Evolutionary conservation across 1,284 basidiomycete species (phyloP), one percentile per base, ranked within the genome.

Genomic region (Phellinidium pouzarii): DNA sequence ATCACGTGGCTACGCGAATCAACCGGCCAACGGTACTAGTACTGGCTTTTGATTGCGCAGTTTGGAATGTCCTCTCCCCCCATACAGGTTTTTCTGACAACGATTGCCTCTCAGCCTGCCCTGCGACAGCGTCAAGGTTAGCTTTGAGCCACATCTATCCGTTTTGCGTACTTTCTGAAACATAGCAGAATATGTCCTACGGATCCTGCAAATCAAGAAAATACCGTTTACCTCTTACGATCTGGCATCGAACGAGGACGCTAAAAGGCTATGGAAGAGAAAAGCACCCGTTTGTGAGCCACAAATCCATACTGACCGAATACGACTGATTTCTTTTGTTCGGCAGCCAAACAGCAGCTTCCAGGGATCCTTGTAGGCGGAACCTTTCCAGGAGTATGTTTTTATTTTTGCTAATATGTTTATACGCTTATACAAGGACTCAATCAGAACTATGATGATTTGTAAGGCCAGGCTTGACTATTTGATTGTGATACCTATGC

Each of bases 131-230:
- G 84, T 20, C 87, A 90, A 74, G 82, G 82, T 80, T 36, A 50
- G 62, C 63, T 65, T 64, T 68, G 29, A 36, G 44, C 34, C 36
- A 44, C 3, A 51, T 26, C 22, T 14, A n/a, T 34, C 31, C 22
- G 50, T 17, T 25, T 2, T n/a, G 23, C 11, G 14, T n/a, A 23
- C 12, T 4, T 19, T 44, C 38, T 25, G 12, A 52, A 42, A 37
- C 48, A 25, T 34, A 23, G 49, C 63, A 87, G 84, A 87, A 62
- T 85, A 84, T 61, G 69, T 90, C 43, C 66, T 90, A 49, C 80
- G 87, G 41, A 84, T 83, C 55, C 70, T 90, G 54, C 87, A 90
- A 67, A 80, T 83, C 64, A 88, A 88, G 77, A 90, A 87, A 70
- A 85, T 90, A 52, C 74, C 79, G 4, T 91, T 84, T 68, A 80